A percentile compares a stretch with the other conserved stretches of the same genome.
Conservation (phyloP, 2,329 filamentous ascomycete genomes). For the Aspergillaceae sp. region DNA sequence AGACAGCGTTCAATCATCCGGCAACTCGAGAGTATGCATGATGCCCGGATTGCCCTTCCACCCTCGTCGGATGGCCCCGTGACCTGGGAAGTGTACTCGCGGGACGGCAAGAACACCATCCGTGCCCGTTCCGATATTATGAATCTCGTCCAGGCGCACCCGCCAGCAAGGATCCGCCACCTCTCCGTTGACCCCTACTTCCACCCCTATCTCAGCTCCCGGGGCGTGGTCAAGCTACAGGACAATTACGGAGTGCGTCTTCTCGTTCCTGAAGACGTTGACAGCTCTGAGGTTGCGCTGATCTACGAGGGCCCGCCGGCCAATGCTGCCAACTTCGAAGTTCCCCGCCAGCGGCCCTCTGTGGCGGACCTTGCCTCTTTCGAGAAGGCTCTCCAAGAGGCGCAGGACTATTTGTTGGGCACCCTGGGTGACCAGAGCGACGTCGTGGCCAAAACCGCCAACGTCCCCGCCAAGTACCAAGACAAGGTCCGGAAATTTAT, state of each 20-base stretch:
- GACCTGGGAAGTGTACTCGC: constrained; percentile 81
- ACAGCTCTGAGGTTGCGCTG: constrained; percentile 39
- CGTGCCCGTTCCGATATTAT: constrained; percentile 43
- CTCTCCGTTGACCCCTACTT: constrained; percentile 43
- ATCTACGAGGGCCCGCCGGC: constrained; percentile 41
- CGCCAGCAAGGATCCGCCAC: constrained; percentile 37
- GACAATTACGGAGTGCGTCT: constrained; percentile 40
- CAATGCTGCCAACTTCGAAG: constrained; percentile 41
- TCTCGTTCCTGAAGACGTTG: constrained; percentile 39
- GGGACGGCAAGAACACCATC: constrained; percentile 67
- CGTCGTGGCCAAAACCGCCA: constrained; percentile 46
- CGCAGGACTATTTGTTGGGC: constrained; percentile 48
- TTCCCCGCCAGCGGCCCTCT: constrained; percentile 50
- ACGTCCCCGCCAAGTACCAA: constrained; percentile 53
- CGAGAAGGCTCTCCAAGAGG: constrained; percentile 49
- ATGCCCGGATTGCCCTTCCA: constrained; percentile 80
- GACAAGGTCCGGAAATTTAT: constrained; percentile 56
- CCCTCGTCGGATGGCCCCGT: constrained; percentile 56
- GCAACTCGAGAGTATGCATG: constrained; percentile 69
- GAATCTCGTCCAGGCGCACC: constrained; percentile 42
- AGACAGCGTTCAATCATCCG: constrained; percentile 72
- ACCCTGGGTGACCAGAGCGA: constrained; percentile 48
- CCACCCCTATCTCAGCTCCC: constrained; percentile 38
- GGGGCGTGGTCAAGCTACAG: constrained; percentile 31
- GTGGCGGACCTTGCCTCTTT: constrained; percentile 48